Percentiles rank a stretch among this genome's conserved stretches.
Evolutionary conservation across 2,329 filamentous ascomycete genomes (phyloP).

Genomic region (Chaetomiaceae sp.): DNA sequence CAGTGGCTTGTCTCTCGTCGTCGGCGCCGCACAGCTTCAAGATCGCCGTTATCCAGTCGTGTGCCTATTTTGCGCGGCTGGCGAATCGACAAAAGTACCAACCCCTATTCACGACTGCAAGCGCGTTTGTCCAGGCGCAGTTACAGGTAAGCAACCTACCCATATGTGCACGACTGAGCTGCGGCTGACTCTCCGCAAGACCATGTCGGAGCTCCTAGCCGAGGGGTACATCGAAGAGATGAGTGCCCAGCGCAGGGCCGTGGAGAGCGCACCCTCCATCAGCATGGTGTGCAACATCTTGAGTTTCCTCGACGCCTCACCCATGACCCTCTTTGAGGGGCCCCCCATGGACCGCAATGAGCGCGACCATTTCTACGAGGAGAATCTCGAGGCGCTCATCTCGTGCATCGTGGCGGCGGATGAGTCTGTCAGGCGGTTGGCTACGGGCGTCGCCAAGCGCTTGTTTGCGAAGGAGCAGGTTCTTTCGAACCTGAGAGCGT

Average conservation of each 20-base stretch:
- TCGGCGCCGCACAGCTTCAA: slow-evolving; percentile 57
- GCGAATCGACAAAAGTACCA: slow-evolving; percentile 46
- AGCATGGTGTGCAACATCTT: slow-evolving; percentile 51
- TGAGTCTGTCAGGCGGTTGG: slow-evolving; percentile 45
- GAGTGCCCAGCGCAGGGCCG: slow-evolving; percentile 37
- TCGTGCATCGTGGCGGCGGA: slow-evolving; percentile 52
- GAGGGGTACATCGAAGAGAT: slow-evolving; percentile 39
- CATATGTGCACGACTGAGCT: neutral
- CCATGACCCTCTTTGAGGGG: slow-evolving; percentile 45
- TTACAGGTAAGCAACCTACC: slow-evolving; percentile 45
- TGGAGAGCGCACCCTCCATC: slow-evolving; percentile 38
- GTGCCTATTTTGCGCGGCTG: slow-evolving; percentile 57
- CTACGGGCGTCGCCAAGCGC: slow-evolving; percentile 44
- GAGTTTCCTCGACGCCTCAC: slow-evolving; percentile 53
- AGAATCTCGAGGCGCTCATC: slow-evolving; percentile 49
- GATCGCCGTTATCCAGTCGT: slow-evolving; percentile 58
- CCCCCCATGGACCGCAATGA: slow-evolving; percentile 35
- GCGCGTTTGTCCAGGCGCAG: slow-evolving; percentile 54
- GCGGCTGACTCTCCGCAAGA: slow-evolving; percentile 27
- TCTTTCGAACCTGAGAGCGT: slow-evolving; percentile 35
- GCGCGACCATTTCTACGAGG: slow-evolving; percentile 39
- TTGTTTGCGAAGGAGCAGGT: slow-evolving; percentile 42
- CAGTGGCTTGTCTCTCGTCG: slow-evolving; percentile 53
- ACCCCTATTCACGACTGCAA: slow-evolving; percentile 51
- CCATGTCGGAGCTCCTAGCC: slow-evolving; percentile 37